These are phyloP conservation scores for Syzygium aqueum DNA, from an alignment of 345 rosid genomes.

Conservation along the genomic window DNA sequence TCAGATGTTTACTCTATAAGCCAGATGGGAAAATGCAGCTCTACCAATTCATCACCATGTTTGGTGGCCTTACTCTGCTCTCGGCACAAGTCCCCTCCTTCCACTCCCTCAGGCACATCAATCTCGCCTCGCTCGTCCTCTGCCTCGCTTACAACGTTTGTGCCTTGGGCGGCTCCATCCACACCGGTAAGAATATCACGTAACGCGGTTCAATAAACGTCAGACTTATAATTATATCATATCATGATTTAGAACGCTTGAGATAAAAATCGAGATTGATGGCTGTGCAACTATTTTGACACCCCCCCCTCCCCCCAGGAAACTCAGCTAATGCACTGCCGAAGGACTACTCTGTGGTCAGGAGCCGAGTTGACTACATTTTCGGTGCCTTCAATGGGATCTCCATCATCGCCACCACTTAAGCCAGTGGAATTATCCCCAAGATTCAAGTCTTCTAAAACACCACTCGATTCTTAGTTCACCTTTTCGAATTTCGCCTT, in stretches of 20 bases:
- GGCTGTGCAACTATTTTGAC: background rate
- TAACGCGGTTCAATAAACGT: background rate
- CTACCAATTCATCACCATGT: slow-evolving; percentile 38
- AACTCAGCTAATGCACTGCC: slow-evolving; percentile 25
- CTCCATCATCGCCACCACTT: slow-evolving; percentile 36
- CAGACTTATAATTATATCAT: background rate
- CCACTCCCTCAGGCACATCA: slow-evolving; percentile 52
- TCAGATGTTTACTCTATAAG: slow-evolving; percentile 28
- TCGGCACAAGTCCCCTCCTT: slow-evolving; percentile 61
- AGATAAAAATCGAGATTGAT: background rate
- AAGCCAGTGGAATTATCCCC: slow-evolving; percentile 46
- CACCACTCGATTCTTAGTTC: background rate
- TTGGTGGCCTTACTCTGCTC: slow-evolving; percentile 17
- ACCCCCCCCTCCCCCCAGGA: slow-evolving; percentile 19
- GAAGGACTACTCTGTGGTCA: slow-evolving; percentile 27
- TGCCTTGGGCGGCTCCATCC: slow-evolving; percentile 25
- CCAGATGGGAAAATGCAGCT: slow-evolving; percentile 37
- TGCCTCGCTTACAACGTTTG: slow-evolving; percentile 38
- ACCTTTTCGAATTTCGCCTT: background rate
- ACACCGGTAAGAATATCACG: slow-evolving; percentile 14
- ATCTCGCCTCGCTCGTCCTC: slow-evolving; percentile 34
- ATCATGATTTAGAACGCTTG: background rate
- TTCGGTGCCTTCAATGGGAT: slow-evolving; percentile 36
- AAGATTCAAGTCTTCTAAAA: slow-evolving; percentile 37
- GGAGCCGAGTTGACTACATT: slow-evolving; percentile 10